Base-by-base conservation (phyloP, 2,329 filamentous ascomycete species). In the Sordariomycetes sp. region DNA sequence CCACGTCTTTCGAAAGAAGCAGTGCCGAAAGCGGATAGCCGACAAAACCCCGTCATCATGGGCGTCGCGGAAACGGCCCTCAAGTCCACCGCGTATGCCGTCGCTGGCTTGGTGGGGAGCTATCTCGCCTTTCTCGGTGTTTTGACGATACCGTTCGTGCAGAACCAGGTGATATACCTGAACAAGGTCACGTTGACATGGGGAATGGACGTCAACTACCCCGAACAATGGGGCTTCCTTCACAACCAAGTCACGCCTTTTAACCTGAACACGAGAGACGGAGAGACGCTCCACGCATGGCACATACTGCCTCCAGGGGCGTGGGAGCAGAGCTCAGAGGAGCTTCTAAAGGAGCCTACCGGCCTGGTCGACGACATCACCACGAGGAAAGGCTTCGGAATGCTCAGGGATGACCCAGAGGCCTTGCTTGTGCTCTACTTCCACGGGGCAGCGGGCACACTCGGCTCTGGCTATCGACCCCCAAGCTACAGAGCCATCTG, bases 171-270 rank as follows among this genome's bases (percentile, higher is more conserved):
- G 19, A 67, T 77, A 17, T 77, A 76, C 43, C 59, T 78, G 2
- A 63, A 78, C 43, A 53, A 56, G 3, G 51, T 75, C 6, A 64
- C 63, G 6, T 58, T 72, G 47, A 75, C 71, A 12, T 74, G 70
- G 68, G 67, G 64, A 42, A 63, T 79, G 38, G 72, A 86, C 48
- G 54, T 82, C 28, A 70, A 74, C 36, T 60, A 73, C 27, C 77
- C 81, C 0, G 79, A 86, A 47, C 67, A 72, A 34, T 84, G 78
- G 55, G 82, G 82, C 0, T 86, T 86, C 49, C 64, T 79, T 20
- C 75, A 70, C 46, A 79, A 79, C 38, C 82, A 90, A 57, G 75
- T 84, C 2, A 79, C 79, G 12, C 78, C 82, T 0, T 87, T 88
- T 50, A 72, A 70, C 32, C 55, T 87, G 25, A 55, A 54, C 3